Base-by-base conservation (phyloP, 805 yeast genomes). In the Tetrapisispora pingtungensis region DNA sequence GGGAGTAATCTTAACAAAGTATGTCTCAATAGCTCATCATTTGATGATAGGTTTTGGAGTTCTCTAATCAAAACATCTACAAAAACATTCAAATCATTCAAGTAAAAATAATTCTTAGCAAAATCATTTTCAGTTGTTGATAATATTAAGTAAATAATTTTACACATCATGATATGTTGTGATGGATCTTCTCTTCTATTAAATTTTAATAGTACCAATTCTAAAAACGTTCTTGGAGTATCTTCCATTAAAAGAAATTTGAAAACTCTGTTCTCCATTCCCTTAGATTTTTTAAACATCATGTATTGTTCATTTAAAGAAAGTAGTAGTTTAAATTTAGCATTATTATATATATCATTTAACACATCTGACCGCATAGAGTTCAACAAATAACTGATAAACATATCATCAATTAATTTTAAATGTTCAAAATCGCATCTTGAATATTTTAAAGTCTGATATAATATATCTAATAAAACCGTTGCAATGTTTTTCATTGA, bases 301-400 rank as follows among this genome's bases (percentile, higher is more conserved):
- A 89, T 77, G 62, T 78, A 89, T 62, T 89, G 96, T 59, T 89
- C 96, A 62, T 89, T 89, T 22, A 89, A 67, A 1, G 87, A 80
- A 33, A 89, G 66, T 12, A 89, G 61, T 14, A 85, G 66, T 54
- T 79, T 80, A 66, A 88, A 80, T 48, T 81, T 79, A 33, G 84
- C 75, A 49, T 77, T 78, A 56, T 79, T 81, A 49, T 70, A 71
- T 40, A 78, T 73, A 56, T 81, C 81, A 37, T 73, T 76, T 10
- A 72, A 72, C 18, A 62, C 61, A 28, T 70, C 67, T 1, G 69
- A 61, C 8, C 70, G 59, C 18, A 81, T 57, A 0, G 73, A 63
- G 15, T 65, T 57, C 51, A 79, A 72, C 42, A 80, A 53, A 49
- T 64, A 75, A 44, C 67, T 67, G 14, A 80, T 61, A 43, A 78